Evolutionary conservation across 192 early-diverging fungal species (phyloP), one percentile per base, ranked within the genome.

Genomic region (Cetraspora pellucida): DNA sequence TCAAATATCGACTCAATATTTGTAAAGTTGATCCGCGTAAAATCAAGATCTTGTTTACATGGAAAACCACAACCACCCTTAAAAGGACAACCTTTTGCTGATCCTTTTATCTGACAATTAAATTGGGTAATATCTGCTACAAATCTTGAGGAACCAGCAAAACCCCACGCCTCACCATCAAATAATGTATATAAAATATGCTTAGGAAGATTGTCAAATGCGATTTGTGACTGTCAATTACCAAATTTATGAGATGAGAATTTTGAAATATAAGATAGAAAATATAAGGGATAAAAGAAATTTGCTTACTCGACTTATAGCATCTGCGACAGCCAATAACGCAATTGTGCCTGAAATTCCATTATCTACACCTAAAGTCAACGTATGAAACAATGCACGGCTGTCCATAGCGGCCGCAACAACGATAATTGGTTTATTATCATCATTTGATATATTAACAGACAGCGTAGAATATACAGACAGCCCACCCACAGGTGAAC

Each of bases 131-230:
- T 88, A 77, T 94, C 93, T 45, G 92, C 63, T 4, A 94, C 92
- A 80, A 95, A 95, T 45, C 93, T 81, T 77, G 92, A 87, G 3
- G 94, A 95, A n/a, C 94, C 94, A 47, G 90, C 85, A 78, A 87
- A 91, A 37, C 88, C 91, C 87, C 89, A 95, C 30, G 88, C 65
- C 79, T 95, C 94, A 16, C 84, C 89, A 23, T 86, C 84, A 75
- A 95, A 95, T 17, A 87, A 79, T 14, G 91, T 93, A 80, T 91
- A 95, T 30, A 95, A 17, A 27, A 95, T 89, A 77, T 93, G 87
- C 66, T 92, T 92, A 49, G 81, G 79, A 60, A 93, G 81, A 3
- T 78, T 30, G 13, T 79, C 72, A 8, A 89, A 58, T 57, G 74
- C 64, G 6, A 79, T 75, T 8, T 82, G 80, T 21, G 89, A 85